Conservation (phyloP, 2,329 filamentous ascomycete genomes). For the Fusarium vanettenii region DNA sequence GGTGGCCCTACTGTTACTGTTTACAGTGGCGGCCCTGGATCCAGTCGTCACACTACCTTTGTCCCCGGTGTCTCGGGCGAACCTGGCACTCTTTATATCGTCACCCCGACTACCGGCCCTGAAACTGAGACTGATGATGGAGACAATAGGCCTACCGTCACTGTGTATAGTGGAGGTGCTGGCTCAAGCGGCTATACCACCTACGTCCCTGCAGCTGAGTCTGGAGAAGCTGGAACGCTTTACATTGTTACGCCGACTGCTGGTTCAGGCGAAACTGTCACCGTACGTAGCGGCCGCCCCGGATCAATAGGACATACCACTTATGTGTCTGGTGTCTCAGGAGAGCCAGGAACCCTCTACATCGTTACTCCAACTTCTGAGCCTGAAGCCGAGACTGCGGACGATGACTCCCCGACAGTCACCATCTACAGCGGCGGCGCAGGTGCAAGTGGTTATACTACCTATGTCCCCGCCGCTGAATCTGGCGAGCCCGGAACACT, state of each 20-base stretch:
- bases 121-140: not conserved
- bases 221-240: not conserved
- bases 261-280: not conserved
- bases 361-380: not conserved
- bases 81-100: conserved; percentile 10
- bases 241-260: not conserved
- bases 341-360: conserved; percentile 3
- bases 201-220: not conserved
- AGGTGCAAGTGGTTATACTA: not conserved
- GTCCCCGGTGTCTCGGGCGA: not conserved
- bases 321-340: not conserved
- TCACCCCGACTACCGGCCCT: not conserved
- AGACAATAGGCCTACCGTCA: not conserved
- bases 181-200: not conserved
- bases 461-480: not conserved
- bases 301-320: conserved; percentile 7
- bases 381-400: not conserved
- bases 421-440: not conserved
- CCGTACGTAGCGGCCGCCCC: conserved; percentile 9
- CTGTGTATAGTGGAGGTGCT: not conserved
- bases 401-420: not conserved
- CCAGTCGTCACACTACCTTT: not conserved
- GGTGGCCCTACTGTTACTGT: conserved; percentile 5
- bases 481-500: not conserved
- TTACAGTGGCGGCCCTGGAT: conserved; percentile 5